Percentiles rank a stretch among this genome's conserved stretches.
Evolutionary conservation across 2,329 filamentous ascomycete species (phyloP).

Genomic region (Chaetomium olivaceum): DNA sequence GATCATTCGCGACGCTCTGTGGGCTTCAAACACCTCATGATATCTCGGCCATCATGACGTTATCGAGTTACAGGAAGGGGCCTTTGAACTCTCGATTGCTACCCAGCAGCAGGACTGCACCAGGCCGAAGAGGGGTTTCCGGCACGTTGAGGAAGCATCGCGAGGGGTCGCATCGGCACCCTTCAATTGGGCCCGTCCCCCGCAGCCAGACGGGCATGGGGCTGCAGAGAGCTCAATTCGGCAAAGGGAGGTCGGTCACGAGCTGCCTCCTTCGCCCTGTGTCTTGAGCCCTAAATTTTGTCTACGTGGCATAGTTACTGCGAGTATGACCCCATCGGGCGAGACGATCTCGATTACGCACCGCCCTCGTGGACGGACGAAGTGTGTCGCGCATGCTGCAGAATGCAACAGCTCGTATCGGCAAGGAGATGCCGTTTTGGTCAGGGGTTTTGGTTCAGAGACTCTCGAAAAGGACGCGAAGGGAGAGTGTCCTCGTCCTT

Average conservation of each 20-base stretch:
- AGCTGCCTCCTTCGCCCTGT: constrained; percentile 9
- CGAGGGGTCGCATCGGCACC: constrained; percentile 13
- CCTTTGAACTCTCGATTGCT: background rate
- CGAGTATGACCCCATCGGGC: background rate
- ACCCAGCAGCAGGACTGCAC: constrained; percentile 3
- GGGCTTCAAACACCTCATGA: constrained; percentile 2
- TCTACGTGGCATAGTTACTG: constrained; percentile 17
- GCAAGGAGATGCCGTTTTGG: background rate
- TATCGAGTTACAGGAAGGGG: background rate
- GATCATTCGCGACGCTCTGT: background rate
- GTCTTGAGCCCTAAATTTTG: background rate
- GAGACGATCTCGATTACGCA: constrained; percentile 11
- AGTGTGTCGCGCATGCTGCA: background rate
- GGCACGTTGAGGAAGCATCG: constrained; percentile 17
- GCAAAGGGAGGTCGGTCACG: constrained; percentile 25
- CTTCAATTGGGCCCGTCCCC: constrained; percentile 16
- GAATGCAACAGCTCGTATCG: constrained; percentile 22
- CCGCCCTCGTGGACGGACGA: background rate
- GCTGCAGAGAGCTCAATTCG: constrained; percentile 30
- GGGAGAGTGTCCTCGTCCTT: background rate
- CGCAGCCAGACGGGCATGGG: constrained; percentile 7
- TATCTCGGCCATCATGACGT: constrained; percentile 14
- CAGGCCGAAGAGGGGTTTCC: constrained; percentile 14
- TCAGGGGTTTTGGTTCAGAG: background rate
- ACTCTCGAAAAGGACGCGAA: background rate